A percentile compares a stretch with the other conserved stretches of the same genome.
Evolutionary conservation across 257 asterid genomes (phyloP).

Genomic region (Solanum chiquidenum): DNA sequence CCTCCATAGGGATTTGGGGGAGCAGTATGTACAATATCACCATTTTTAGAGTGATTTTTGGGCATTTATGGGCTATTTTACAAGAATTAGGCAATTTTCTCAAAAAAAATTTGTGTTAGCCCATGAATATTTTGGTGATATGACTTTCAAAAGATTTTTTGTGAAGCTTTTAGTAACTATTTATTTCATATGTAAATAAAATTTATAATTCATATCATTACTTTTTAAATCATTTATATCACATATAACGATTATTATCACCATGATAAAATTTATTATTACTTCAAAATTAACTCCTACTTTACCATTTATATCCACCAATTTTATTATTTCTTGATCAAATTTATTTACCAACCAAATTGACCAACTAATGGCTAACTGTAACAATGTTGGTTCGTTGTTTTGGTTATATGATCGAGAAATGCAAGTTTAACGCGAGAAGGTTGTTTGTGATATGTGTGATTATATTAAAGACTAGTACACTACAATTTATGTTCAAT

Average conservation of each 20-base stretch:
- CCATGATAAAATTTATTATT: no score
- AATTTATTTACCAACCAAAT: no score
- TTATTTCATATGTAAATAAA: neutral
- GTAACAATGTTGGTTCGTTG: no score
- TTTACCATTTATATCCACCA: neutral
- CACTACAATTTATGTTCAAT: no score
- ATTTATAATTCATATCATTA: neutral
- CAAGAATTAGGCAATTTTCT: neutral
- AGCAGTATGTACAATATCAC: neutral
- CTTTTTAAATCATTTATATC: neutral
- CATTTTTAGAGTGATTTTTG: neutral
- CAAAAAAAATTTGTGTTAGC: no score
- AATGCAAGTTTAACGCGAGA: no score
- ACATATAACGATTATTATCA: neutral
- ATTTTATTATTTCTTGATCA: no score
- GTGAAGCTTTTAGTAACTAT: no score
- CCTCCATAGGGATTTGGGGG: neutral
- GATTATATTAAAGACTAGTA: no score
- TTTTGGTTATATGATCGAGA: no score
- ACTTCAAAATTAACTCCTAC: neutral
- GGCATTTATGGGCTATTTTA: neutral
- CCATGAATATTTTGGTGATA: neutral
- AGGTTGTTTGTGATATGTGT: no score
- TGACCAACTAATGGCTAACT: no score
- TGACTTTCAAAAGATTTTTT: fast-evolving